Percentiles rank a stretch among this genome's conserved stretches.
phyloP scores from a whole-genome alignment of 345 rosid genomes.

The Populus euphratica region DNA sequence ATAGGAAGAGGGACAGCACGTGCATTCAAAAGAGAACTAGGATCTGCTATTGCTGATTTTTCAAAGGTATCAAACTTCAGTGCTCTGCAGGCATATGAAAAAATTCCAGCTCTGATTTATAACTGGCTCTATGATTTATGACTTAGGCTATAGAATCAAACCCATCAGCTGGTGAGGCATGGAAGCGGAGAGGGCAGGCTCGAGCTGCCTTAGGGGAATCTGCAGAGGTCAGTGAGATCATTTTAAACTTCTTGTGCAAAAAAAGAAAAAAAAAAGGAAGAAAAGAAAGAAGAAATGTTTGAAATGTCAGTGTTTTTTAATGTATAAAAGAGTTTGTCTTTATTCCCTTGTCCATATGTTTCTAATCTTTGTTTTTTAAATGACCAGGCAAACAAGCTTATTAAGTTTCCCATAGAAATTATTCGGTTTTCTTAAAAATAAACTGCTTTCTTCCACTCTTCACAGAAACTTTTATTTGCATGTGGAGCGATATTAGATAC shows the following conservation, averaged over 20 bases:
- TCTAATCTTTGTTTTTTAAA: slow-evolving; percentile 5
- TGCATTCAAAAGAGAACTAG: slow-evolving; percentile 89
- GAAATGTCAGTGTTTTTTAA: too few relatives aligned
- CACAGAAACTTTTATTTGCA: background rate
- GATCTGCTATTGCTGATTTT: slow-evolving; percentile 82
- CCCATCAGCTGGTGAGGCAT: slow-evolving; percentile 95
- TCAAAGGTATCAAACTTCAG: slow-evolving; percentile 53
- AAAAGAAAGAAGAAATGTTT: too few relatives aligned
- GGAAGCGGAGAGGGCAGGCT: slow-evolving; percentile 99
- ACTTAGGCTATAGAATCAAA: slow-evolving; percentile 79
- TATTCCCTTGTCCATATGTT: slow-evolving; percentile 1
- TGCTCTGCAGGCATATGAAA: background rate
- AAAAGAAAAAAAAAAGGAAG: too few relatives aligned
- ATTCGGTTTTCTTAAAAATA: background rate
- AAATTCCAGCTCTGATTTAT: slow-evolving; percentile 5
- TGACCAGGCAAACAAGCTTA: background rate
- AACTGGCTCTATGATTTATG: slow-evolving; percentile 9
- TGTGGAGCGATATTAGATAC: background rate
- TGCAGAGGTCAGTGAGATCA: slow-evolving; percentile 51
- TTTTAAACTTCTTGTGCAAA: slow-evolving; percentile 5
- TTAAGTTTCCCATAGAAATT: background rate
- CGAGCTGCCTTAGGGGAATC: slow-evolving; percentile 93
- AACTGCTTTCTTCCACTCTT: slow-evolving; percentile 14
- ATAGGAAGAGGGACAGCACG: slow-evolving; percentile 96
- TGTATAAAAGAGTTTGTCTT: background rate